phyloP scores from a whole-genome alignment of 78 protist species.

The Dictyostelium brefeldianum region DNA sequence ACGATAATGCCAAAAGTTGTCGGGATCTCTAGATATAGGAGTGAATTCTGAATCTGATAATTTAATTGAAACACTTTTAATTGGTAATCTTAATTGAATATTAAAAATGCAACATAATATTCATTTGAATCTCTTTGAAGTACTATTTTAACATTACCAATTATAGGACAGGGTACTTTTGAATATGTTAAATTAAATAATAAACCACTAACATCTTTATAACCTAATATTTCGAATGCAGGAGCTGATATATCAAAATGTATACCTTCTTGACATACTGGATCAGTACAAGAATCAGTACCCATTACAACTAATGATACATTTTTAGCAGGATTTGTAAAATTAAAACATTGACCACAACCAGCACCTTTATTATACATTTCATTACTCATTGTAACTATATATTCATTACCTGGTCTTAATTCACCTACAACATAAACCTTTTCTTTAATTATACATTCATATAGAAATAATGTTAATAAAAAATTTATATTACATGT shows the following conservation, averaged over 20 bases:
- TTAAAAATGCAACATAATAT: slow-evolving; percentile 26
- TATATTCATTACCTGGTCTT: not conserved
- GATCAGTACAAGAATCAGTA: not conserved
- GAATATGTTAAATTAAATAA: not conserved
- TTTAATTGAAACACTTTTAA: not conserved
- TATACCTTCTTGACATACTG: not conserved
- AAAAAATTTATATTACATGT: no score
- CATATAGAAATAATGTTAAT: no score
- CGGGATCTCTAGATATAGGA: no score
- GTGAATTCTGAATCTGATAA: slow-evolving; percentile 5
- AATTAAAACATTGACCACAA: slow-evolving; percentile 58
- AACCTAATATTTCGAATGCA: slow-evolving; percentile 23
- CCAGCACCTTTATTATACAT: not conserved
- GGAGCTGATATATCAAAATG: slow-evolving; percentile 56
- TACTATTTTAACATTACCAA: not conserved
- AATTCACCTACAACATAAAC: not conserved
- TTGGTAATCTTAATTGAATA: slow-evolving; percentile 5
- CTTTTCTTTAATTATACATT: no score
- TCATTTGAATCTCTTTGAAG: slow-evolving; percentile 35
- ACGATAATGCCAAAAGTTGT: slow-evolving; percentile 36
- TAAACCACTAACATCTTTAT: not conserved
- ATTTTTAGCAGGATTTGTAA: slow-evolving; percentile 17
- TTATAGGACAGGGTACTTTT: slow-evolving; percentile 25
- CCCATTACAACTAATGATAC: not conserved
- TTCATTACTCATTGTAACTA: not conserved